Conservation (phyloP, 2,329 filamentous ascomycete genomes). For the Stachybotrys elegans region DNA sequence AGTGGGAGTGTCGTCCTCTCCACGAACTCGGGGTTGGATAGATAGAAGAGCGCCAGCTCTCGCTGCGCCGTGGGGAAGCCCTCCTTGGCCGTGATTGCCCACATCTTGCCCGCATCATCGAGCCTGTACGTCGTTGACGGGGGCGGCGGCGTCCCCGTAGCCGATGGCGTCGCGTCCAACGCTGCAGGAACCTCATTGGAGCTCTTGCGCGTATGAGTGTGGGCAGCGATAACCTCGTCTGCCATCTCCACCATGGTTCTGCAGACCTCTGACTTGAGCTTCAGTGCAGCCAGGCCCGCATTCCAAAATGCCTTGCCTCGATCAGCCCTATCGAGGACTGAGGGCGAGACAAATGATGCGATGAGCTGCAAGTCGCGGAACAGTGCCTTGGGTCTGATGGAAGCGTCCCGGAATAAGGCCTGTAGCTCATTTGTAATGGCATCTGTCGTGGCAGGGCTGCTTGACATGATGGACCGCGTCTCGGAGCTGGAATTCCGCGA, state of each 20-base stretch:
- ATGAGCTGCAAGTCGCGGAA: conserved; percentile 79
- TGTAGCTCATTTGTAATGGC: conserved; percentile 63
- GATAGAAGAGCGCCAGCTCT: conserved; percentile 88
- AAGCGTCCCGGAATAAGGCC: conserved; percentile 60
- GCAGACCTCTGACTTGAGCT: conserved; percentile 82
- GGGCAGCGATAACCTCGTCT: conserved; percentile 50
- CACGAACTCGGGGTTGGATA: conserved; percentile 84
- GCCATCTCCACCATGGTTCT: conserved; percentile 67
- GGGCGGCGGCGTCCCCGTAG: conserved; percentile 38
- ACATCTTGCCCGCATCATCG: conserved; percentile 80
- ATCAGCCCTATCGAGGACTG: conserved; percentile 57
- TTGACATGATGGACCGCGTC: conserved; percentile 43
- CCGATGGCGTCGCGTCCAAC: conserved; percentile 24
- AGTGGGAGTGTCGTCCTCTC: conserved; percentile 76
- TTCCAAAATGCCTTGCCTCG: conserved; percentile 83
- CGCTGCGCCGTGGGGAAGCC: conserved; percentile 78
- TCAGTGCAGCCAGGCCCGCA: conserved; percentile 80
- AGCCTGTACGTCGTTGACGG: conserved; percentile 62
- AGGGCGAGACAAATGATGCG: conserved; percentile 57
- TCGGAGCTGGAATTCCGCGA: conserved; percentile 40
- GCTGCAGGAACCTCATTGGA: conserved; percentile 25
- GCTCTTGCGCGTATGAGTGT: conserved; percentile 57
- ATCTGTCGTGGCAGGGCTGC: conserved; percentile 51
- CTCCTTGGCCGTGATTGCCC: conserved; percentile 90
- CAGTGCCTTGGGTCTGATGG: conserved; percentile 70